Base-by-base conservation (phyloP, 2,329 filamentous ascomycete species). In the Ilyonectria destructans region DNA sequence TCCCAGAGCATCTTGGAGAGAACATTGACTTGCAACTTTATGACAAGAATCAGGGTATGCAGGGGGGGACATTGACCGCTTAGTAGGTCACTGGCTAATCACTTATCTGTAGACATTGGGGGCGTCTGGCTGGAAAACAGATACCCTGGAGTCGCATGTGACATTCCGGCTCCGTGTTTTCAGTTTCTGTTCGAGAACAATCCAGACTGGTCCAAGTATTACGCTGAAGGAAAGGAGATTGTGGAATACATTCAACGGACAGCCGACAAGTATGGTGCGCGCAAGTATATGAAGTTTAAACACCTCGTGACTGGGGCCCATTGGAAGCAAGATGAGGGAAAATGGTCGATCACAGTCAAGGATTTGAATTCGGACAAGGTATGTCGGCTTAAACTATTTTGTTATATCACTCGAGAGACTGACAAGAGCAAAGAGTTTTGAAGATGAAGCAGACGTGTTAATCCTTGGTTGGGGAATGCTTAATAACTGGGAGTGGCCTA, bases 151-250 rank as follows among this genome's bases (percentile, higher is more conserved):
- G 87, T 90, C 2, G 82, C 88, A 56, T 92, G 90, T 74, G 89
- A 92, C 76, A 62, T 92, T 8, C 89, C 89, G 89, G 85, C 89
- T 1, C 88, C 91, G 76, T 88, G 89, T n/a, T 92, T 92, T 72
- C 90, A 91, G 72, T 86, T 86, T n/a, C 87, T 87, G 1, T 92
- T 91, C 75, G 82, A 84, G 13, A 89, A 89, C 0, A 92, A 92
- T 62, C 85, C 85, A 0, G 82, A 90, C 70, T 93, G 91, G 91
- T 85, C 84, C 0, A 87, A 91, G 72, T 84, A 89, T 65, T 92
- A 91, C 73, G 87, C 90, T 0, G 86, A 87, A 62, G 90, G 90
- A 1, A 75, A 80, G 4, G 91, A 93, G 75, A 92, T 93, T 64
- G 80, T 83, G 17, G 82, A 86, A 10, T 93, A 93, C 76, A 88